Conservation (phyloP, 768 basidiomycete species). For the Leucocoprinus sp. region DNA sequence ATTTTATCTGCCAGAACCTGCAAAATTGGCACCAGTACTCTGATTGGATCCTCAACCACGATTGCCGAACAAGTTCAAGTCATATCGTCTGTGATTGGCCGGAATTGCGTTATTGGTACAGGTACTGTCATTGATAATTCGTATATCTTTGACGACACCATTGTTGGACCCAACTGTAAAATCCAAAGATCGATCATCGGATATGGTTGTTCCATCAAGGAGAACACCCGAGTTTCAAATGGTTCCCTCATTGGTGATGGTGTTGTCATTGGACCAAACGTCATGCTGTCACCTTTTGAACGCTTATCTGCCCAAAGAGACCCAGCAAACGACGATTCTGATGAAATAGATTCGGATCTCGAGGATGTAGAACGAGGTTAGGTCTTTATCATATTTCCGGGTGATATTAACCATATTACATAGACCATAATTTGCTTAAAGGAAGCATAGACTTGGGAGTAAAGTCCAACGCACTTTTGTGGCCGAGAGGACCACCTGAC, state of each 20-base stretch:
- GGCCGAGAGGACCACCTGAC: conserved; percentile 62
- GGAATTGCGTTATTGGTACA: conserved; percentile 63
- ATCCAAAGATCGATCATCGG: conserved; percentile 80
- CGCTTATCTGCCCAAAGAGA: conserved; percentile 50
- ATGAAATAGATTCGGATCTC: conserved; percentile 50
- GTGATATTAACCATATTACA: conserved; percentile 4
- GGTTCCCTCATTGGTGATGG: conserved; percentile 82
- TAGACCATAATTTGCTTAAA: conserved; percentile 42
- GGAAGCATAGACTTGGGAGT: conserved; percentile 46
- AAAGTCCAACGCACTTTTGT: conserved; percentile 71
- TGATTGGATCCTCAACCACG: conserved; percentile 75
- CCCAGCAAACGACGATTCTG: conserved; percentile 20
- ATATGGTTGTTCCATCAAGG: conserved; percentile 60
- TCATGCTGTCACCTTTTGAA: conserved; percentile 58
- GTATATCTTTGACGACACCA: conserved; percentile 76
- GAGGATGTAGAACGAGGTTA: conserved; percentile 62
- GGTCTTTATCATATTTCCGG: conserved; percentile 18
- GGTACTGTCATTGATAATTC: conserved; percentile 62
- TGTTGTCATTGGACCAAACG: conserved; percentile 71
- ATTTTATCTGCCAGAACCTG: conserved; percentile 42
- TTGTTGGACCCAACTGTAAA: conserved; percentile 62
- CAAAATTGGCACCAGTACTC: conserved; percentile 69
- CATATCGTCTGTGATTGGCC: conserved; percentile 69
- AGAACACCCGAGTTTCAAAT: conserved; percentile 53
- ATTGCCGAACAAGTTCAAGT: conserved; percentile 64